A percentile compares a stretch with the other conserved stretches of the same genome.
Conservation (phyloP, 2,329 filamentous ascomycete species). For the Pseudogymnoascus sp. region DNA sequence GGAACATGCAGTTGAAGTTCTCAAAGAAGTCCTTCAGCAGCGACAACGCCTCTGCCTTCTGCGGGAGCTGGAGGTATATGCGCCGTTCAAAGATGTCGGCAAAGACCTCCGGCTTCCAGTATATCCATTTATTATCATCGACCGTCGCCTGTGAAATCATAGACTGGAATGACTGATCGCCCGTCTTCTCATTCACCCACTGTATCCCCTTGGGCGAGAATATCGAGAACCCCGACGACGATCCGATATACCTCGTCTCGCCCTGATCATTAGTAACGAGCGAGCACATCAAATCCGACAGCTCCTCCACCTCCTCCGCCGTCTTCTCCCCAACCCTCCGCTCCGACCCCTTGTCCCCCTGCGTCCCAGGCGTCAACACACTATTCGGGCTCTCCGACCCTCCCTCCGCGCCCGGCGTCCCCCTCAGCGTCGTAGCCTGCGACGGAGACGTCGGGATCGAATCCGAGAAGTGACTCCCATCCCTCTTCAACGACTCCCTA, state of each 20-base stretch:
- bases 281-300: conserved; percentile 99
- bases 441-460: conserved; percentile 23
- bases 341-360: conserved; percentile 22
- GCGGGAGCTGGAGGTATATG: conserved; percentile 67
- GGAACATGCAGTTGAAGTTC: conserved; percentile 99
- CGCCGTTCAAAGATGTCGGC: conserved; percentile 81
- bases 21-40: conserved; percentile 91
- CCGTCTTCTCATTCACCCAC: conserved; percentile 97
- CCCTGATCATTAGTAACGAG: conserved; percentile 90
- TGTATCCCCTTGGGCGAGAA: conserved; percentile 97
- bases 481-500: conserved; percentile 34
- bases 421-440: not conserved
- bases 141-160: conserved; percentile 91
- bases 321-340: conserved; percentile 39
- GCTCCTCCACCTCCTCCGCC: conserved; percentile 68
- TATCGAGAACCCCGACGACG: conserved; percentile 95
- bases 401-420: conserved; percentile 39
- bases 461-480: conserved; percentile 23
- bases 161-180: conserved; percentile 86
- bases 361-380: conserved; percentile 38
- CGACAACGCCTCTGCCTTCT: conserved; percentile 79
- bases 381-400: conserved; percentile 40
- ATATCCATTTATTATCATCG: conserved; percentile 90
- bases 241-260: conserved; percentile 93
- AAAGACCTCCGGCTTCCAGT: conserved; percentile 98